Evolutionary conservation across 257 asterid species (phyloP), one percentile per base, ranked within the genome.

Genomic region (Orobanche coerulescens): DNA sequence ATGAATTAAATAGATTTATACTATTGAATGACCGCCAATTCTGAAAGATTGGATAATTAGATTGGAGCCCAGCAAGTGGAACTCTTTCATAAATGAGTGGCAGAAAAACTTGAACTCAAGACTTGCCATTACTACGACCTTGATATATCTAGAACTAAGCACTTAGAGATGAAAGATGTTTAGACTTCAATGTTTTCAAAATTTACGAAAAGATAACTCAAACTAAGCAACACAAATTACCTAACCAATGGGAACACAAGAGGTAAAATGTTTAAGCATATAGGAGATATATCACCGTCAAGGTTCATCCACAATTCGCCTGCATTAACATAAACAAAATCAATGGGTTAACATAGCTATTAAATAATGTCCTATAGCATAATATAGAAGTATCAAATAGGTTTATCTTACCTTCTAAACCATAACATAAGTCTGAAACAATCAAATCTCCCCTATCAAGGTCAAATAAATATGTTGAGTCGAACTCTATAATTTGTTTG

Each of bases 231-330:
- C 28, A 66, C 26, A 66, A 33, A 43, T 71, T 83, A 88, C 96
- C 86, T 68, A 59, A 72, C 68, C 62, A 81, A 78, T 58, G 85
- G 76, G 74, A 61, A 70, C 73, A 83, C 90, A 68, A 85, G 90
- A 50, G 90, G 94, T 72, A 88, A 71, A 69, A 85, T 74, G 72
- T 85, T 85, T 48, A 88, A 71, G 79, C 95, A 85, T 70, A 88
- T 78, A 61, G 96, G 96, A 68, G 96, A 88, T 74, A 88, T 81
- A 73, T 81, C 82, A 46, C 96, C 96, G 71, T 88, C 96, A 25
- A 85, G 92, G 80, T 85, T 88, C 94, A 83, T 88, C 96, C 96
- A 88, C 50, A 88, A 70, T 75, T 88, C 88, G 39, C 96, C 96
- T 88, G 78, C 73, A 78, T 25, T 49, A 47, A 71, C 34, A 47